Evolutionary conservation across 2,329 filamentous ascomycete species (phyloP).

Genomic region (Fusarium poae): DNA sequence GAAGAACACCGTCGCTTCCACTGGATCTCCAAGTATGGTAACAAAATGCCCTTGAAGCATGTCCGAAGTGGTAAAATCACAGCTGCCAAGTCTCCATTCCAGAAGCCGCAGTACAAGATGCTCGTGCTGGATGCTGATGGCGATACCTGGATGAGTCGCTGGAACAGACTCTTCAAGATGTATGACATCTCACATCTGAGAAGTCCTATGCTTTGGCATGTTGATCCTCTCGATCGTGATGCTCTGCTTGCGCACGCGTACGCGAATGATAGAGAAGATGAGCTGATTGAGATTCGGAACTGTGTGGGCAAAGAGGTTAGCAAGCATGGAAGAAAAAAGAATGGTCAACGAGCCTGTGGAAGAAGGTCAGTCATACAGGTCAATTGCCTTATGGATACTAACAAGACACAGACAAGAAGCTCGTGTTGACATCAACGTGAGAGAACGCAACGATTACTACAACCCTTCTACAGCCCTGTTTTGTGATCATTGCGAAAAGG

Average conservation of each 20-base stretch:
- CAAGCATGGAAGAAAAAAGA: conserved; percentile 81
- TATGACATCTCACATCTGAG: conserved; percentile 79
- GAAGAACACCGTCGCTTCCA: conserved; percentile 86
- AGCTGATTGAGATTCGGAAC: conserved; percentile 77
- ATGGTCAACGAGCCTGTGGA: conserved; percentile 52
- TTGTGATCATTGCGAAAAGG: conserved; percentile 69
- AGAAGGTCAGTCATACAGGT: conserved; percentile 56
- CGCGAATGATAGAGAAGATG: conserved; percentile 68
- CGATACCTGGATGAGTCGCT: conserved; percentile 75
- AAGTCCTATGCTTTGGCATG: conserved; percentile 86
- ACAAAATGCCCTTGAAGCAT: conserved; percentile 68
- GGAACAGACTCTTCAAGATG: conserved; percentile 76
- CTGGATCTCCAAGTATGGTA: conserved; percentile 77
- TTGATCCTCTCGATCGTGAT: conserved; percentile 81
- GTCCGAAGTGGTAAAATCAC: conserved; percentile 53
- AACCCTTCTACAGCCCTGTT: conserved; percentile 74
- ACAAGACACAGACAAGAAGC: conserved; percentile 54
- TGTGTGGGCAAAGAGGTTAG: conserved; percentile 85
- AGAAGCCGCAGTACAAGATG: conserved; percentile 57
- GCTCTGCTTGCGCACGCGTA: conserved; percentile 78
- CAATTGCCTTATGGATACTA: background rate
- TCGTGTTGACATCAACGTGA: conserved; percentile 70
- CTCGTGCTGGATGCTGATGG: conserved; percentile 76
- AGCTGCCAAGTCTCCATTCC: background rate
- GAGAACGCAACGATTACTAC: conserved; percentile 78